A percentile compares a stretch with the other conserved stretches of the same genome.
Conservation (phyloP, 116 monocot genomes). For the Phalaenopsis hybrid region DNA sequence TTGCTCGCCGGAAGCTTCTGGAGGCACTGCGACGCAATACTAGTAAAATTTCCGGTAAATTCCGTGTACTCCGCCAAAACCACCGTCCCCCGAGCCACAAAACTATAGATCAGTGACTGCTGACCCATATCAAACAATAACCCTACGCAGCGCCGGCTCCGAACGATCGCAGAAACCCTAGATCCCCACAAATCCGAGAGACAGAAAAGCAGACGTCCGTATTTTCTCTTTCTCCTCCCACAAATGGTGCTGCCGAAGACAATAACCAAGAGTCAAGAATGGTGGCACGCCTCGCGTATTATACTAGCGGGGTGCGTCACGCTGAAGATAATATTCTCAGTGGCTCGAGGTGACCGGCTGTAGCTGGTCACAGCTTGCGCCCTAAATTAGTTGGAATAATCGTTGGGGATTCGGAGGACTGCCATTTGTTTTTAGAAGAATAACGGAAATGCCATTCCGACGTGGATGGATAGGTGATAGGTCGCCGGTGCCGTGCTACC, state of each 20-base stretch:
- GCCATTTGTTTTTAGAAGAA: not conserved
- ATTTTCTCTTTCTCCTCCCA: not conserved
- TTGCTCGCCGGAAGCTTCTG: constrained; percentile 42
- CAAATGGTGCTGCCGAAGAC: not conserved
- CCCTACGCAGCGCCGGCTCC: not conserved
- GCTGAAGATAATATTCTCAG: not conserved
- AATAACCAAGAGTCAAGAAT: not conserved
- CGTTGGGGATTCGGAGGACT: not conserved
- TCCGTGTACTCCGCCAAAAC: constrained; percentile 51
- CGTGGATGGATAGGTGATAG: not conserved
- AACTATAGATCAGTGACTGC: constrained; percentile 46
- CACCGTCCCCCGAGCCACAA: constrained; percentile 50
- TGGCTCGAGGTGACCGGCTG: not conserved
- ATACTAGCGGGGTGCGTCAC: not conserved
- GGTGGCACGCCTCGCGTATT: not conserved
- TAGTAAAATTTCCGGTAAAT: constrained; percentile 47
- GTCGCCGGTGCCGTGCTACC: not conserved
- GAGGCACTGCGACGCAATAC: constrained; percentile 36
- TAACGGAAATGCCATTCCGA: not conserved
- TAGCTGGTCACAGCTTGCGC: not conserved
- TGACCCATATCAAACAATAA: constrained; percentile 22
- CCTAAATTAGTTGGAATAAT: not conserved
- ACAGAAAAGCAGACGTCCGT: no score
- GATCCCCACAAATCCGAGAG: not conserved
- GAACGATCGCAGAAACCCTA: not conserved